Percentiles rank a stretch among this genome's conserved stretches.
These are phyloP conservation scores for Taiozyma onychis DNA, from an alignment of 1,139 yeast species.

Conservation along the genomic window DNA sequence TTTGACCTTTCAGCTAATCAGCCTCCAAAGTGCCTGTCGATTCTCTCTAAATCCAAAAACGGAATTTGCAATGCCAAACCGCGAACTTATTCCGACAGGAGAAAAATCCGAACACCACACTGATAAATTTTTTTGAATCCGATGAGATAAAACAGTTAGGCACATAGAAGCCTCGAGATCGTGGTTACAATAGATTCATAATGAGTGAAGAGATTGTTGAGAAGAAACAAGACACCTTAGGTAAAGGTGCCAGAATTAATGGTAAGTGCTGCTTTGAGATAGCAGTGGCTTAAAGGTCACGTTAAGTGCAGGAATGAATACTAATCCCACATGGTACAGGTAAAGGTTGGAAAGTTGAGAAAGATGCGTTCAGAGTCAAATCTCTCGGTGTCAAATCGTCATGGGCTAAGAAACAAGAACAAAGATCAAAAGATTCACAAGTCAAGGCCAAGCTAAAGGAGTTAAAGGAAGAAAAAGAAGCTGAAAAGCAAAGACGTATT, in stretches of 20 bases:
- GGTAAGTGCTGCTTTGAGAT: conserved; percentile 8
- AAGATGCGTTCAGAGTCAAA: conserved; percentile 37
- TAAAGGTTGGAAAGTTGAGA: conserved; percentile 52
- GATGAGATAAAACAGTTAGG: neutral
- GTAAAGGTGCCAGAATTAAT: conserved; percentile 21
- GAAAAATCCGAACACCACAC: conserved; percentile 4
- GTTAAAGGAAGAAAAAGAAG: conserved; percentile 58
- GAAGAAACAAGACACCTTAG: neutral
- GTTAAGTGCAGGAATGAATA: neutral
- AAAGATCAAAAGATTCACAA: conserved; percentile 33
- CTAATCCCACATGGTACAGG: conserved; percentile 25
- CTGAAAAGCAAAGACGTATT: conserved; percentile 43
- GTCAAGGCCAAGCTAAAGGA: conserved; percentile 41
- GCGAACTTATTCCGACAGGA: neutral
- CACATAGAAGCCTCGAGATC: neutral
- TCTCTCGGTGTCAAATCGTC: conserved; percentile 31
- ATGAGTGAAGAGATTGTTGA: conserved; percentile 2
- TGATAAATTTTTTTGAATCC: neutral
- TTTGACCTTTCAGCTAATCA: neutral
- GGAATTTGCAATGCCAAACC: neutral
- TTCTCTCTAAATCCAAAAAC: neutral
- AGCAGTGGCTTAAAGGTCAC: neutral
- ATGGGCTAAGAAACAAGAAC: conserved; percentile 33
- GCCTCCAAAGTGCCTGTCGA: neutral
- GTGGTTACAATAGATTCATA: neutral